Evolutionary conservation across 345 rosid genomes (phyloP).

Genomic region (Hibiscus syriacus): DNA sequence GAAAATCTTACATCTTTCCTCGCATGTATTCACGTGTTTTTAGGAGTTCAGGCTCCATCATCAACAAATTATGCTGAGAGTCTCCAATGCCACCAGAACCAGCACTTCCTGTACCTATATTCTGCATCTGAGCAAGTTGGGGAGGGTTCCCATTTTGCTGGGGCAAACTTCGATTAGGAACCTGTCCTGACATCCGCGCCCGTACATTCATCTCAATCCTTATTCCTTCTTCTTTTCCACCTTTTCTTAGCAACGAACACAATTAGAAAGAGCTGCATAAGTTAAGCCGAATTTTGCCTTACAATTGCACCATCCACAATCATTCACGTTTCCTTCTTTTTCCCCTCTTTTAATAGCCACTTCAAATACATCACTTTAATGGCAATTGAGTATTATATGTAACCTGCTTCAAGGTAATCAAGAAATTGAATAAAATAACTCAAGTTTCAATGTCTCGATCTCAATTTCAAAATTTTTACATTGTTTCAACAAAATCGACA

Average conservation of each 20-base stretch:
- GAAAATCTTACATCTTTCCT: constrained; percentile 48
- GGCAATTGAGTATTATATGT: neutral
- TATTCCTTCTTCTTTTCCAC: constrained; percentile 20
- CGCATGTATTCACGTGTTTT: constrained; percentile 42
- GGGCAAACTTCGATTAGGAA: constrained; percentile 42
- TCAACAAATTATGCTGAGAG: constrained; percentile 18
- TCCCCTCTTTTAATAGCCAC: constrained; percentile 9
- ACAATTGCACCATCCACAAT: constrained; percentile 18
- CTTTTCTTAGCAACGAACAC: constrained; percentile 21
- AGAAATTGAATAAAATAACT: neutral
- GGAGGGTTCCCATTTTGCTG: constrained; percentile 60
- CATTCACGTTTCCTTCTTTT: constrained; percentile 22
- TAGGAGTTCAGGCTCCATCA: constrained; percentile 41
- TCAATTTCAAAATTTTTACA: neutral
- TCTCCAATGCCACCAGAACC: constrained; percentile 24
- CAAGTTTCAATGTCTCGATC: neutral
- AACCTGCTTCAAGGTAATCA: neutral
- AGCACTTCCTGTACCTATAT: constrained; percentile 27
- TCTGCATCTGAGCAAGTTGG: constrained; percentile 54
- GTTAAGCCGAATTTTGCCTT: constrained; percentile 12
- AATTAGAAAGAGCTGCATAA: constrained; percentile 25
- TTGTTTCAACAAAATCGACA: neutral
- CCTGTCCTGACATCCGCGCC: constrained; percentile 65
- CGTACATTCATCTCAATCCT: constrained; percentile 51
- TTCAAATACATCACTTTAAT: constrained; percentile 6